Base-by-base conservation (phyloP, 106 monocot genomes). In the Triglochin maritima region DNA sequence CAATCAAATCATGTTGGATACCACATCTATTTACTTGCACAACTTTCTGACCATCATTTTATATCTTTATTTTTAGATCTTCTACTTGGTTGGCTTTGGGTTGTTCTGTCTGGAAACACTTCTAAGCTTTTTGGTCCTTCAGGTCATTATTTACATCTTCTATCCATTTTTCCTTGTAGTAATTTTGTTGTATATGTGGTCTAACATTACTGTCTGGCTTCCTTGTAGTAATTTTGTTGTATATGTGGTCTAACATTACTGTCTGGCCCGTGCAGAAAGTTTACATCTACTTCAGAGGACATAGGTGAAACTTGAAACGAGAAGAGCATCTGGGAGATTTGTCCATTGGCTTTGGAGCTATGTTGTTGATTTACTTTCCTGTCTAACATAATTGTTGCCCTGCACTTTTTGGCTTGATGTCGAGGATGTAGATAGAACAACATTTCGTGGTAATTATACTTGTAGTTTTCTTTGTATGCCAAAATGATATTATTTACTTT, bases 251-350 rank as follows among this genome's bases (percentile, higher is more conserved):
- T 29, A 29, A 29, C 29, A 29, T 29, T 29, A 29, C 29, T 29
- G 29, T 29, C 13, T 60, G 12, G 49, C n/a, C 51, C 6, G 45
- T 81, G 71, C 83, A 89, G 89, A 85, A 69, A 82, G 63, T 89
- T 14, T 89, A 89, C 65, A 48, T 75, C 43, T 83, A 76, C 47
- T 89, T 89, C 78, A 83, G 89, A 74, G 83, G 89, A 53, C 59
- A 74, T 17, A 76, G 72, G 53, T 89, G 75, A 89, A 0, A 6
- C 44, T 6, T 13, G 13, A 6, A 12, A 4, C 0, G 10, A 4
- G n/a, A 60, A 7, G 42, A 9, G 60, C 60, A 73, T 6, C 11
- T 47, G 11, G 64, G n/a, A n/a, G 45, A 46, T 47, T 47, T 64
- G 11, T 4, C 12, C 4, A 44, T 62, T 43, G 44, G 13, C 12